Conservation (phyloP, 1,139 yeast species). For the Nakaseomyces uthaithaninus region DNA sequence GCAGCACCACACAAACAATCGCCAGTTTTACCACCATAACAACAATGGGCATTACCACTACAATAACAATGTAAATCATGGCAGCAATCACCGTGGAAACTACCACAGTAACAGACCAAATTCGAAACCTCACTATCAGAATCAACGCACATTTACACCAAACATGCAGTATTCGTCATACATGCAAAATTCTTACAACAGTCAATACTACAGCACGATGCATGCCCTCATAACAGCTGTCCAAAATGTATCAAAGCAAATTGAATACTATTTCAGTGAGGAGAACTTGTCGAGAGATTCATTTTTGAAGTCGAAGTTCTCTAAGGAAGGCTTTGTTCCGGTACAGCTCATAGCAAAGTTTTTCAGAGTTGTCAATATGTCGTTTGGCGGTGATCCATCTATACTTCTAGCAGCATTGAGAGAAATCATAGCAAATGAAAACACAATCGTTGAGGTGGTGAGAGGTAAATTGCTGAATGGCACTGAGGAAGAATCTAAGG, state of each 20-base stretch:
- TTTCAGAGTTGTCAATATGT: conserved; percentile 24
- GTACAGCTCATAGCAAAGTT: conserved; percentile 22
- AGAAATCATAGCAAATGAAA: conserved; percentile 21
- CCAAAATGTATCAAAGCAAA: conserved; percentile 44
- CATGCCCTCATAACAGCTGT: conserved; percentile 31
- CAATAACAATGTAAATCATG: conserved; percentile 2
- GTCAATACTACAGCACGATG: conserved; percentile 17
- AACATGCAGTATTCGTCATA: conserved; percentile 9
- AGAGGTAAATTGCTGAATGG: conserved; percentile 5
- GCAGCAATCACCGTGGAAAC: background rate
- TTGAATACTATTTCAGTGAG: conserved; percentile 81
- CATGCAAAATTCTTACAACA: conserved; percentile 6
- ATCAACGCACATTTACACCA: conserved; percentile 11
- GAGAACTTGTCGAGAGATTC: conserved; percentile 51
- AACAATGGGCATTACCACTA: conserved; percentile 13
- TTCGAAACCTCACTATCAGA: conserved; percentile 9
- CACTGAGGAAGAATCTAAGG: conserved; percentile 2
- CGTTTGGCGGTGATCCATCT: conserved; percentile 26
- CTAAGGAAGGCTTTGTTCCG: conserved; percentile 23
- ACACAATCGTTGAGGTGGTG: conserved; percentile 21
- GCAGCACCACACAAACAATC: background rate
- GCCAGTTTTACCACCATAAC: conserved; percentile 11
- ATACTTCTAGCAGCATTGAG: conserved; percentile 25
- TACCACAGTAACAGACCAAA: background rate
- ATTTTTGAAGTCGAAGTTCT: conserved; percentile 21